A percentile compares a stretch with the other conserved stretches of the same genome.
phyloP scores from a whole-genome alignment of 495 filamentous ascomycete genomes.

The Podospora anserina region DNA sequence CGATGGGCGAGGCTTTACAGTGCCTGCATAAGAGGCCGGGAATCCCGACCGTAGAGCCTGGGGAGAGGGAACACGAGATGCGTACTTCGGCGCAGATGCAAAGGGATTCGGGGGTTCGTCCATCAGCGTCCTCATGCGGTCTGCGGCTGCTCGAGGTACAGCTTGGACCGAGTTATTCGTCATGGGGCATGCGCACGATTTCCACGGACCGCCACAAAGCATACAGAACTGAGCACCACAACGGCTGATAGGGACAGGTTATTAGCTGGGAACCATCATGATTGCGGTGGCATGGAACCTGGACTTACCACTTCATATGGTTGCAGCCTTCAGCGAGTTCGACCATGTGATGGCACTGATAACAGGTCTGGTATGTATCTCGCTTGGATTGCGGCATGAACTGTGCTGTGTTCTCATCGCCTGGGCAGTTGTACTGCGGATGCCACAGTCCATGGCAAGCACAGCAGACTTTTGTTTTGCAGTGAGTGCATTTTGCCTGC shows the following conservation, averaged over 20 bases:
- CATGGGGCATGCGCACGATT: conserved; percentile 66
- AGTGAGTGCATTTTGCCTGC: conserved; percentile 61
- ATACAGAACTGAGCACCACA: conserved; percentile 82
- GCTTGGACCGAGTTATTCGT: background rate
- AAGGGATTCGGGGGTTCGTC: conserved; percentile 40
- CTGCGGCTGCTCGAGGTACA: background rate
- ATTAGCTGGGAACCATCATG: conserved; percentile 17
- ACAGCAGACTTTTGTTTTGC: conserved; percentile 70
- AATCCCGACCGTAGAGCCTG: conserved; percentile 28
- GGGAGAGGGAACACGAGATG: conserved; percentile 28
- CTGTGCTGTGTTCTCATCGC: conserved; percentile 63
- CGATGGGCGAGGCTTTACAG: conserved; percentile 36
- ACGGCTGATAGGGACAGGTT: conserved; percentile 45
- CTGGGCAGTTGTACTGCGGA: conserved; percentile 61
- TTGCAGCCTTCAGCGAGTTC: conserved; percentile 79
- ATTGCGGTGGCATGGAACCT: conserved; percentile 11
- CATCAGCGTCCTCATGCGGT: conserved; percentile 37
- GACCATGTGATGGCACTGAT: conserved; percentile 69
- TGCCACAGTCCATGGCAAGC: conserved; percentile 73
- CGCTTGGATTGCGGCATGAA: conserved; percentile 66
- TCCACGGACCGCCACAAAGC: conserved; percentile 75
- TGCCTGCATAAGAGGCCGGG: conserved; percentile 15
- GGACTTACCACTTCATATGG: conserved; percentile 76
- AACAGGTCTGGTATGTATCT: conserved; percentile 74
- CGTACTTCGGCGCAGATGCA: conserved; percentile 6